Conservation (phyloP, 192 early-diverging fungal genomes). For the Gamsiella multidivaricata region DNA sequence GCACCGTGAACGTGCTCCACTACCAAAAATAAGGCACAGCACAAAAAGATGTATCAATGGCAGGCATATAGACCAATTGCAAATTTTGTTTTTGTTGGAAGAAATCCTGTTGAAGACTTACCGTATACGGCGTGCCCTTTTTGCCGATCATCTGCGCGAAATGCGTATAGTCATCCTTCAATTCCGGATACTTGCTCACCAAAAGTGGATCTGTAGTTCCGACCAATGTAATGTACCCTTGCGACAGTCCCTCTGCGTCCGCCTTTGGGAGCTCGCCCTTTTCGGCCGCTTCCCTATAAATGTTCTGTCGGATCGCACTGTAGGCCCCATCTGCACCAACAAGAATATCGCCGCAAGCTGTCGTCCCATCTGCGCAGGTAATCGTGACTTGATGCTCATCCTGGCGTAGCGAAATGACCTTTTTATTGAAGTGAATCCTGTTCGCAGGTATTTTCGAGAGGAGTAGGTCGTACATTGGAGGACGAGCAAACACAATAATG, state of each 20-base stretch:
- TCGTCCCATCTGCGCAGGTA: conserved; percentile 4
- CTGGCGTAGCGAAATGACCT: background rate
- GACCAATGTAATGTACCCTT: conserved; percentile 11
- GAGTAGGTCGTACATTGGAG: conserved; percentile 10
- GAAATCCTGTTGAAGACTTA: too few species aligned
- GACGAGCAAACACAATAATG: conserved; percentile 8
- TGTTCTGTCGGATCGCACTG: conserved; percentile 7
- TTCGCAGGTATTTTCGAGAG: conserved; percentile 1
- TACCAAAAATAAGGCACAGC: background rate
- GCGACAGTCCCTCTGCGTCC: background rate
- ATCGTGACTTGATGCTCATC: conserved; percentile 3
- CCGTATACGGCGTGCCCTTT: conserved; percentile 4
- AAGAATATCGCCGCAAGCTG: conserved; percentile 17
- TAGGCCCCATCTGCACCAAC: conserved; percentile 29
- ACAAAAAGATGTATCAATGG: background rate
- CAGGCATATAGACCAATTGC: background rate
- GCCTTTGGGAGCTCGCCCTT: background rate
- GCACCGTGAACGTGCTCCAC: conserved; percentile 14
- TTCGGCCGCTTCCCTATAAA: background rate
- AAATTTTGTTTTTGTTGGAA: too few species aligned
- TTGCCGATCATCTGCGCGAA: conserved; percentile 17
- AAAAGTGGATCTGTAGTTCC: conserved; percentile 1
- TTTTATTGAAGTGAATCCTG: conserved; percentile 23
- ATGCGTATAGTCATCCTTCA: background rate
- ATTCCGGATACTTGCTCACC: background rate